Base-by-base conservation (phyloP, 768 basidiomycete species). In the Ramaria rubella region DNA sequence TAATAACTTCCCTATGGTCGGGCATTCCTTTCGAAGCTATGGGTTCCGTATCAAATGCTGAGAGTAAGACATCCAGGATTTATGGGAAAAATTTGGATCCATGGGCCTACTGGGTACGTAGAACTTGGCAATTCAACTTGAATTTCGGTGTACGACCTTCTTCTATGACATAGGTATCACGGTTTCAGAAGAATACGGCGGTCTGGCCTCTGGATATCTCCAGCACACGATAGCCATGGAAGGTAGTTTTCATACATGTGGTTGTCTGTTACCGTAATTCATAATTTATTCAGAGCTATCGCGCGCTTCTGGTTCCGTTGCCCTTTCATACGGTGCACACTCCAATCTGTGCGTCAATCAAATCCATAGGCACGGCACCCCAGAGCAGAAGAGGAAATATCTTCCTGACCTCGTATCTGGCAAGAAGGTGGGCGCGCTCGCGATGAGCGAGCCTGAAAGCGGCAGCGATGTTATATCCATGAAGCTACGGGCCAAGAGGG, bases 391-490 rank as follows among this genome's bases (percentile, higher is more conserved):
- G 69, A 70, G 73, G 54, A 90, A 87, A 69, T 95, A 93, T 69
- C 79, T 97, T 4, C 83, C 86, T 4, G 85, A 86, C 64, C 76
- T 96, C 44, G 73, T 95, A 34, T 76, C 81, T 27, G 94, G 94
- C 21, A 81, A 76, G 65, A 87, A 89, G 67, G 81, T 97, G 29
- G 94, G 94, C 36, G 85, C 88, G 62, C 75, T 97, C 59, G 94
- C 94, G 2, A 97, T 97, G 94, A 91, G 88, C 63, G 94, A 97
- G 73, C 78, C 87, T 1, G 91, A 88, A 15, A 85, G 86, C 63
- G 94, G 94, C 56, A 93, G 90, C 65, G 94, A 97, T 70, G 94
- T 97, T n/a, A 84, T 96, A 19, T 90, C 90, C 65, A 97, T 97
- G 94, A 77, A 77, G 64, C 73, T 93, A 57, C 83, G 78, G 58